These are phyloP conservation scores for Rubia yunnanensis DNA, from an alignment of 257 asterid genomes.

Conservation along the genomic window DNA sequence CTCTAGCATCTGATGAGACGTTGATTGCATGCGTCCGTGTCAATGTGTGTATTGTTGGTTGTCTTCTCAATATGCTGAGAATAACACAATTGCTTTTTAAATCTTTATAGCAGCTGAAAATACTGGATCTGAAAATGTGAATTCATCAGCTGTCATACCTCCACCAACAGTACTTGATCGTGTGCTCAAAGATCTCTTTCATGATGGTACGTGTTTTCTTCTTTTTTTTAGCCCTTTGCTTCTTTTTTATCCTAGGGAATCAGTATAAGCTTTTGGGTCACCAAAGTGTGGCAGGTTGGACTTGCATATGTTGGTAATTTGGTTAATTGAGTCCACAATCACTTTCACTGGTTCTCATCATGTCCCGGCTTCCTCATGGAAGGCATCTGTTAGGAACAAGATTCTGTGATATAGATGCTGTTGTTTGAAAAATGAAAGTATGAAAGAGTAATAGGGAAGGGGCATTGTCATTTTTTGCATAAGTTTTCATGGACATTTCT, in stretches of 20 bases:
- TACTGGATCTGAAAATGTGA: conserved; percentile 52
- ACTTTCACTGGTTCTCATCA: neutral
- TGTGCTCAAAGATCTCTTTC: conserved; percentile 82
- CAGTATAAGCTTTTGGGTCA: neutral
- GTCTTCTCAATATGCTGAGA: neutral
- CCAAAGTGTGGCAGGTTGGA: neutral
- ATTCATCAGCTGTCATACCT: conserved; percentile 73
- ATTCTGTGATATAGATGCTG: neutral
- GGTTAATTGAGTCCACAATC: neutral
- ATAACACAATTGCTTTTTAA: neutral
- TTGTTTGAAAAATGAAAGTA: neutral
- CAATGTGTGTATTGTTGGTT: neutral
- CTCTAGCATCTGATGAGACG: neutral
- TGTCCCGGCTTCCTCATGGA: neutral
- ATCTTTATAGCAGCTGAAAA: conserved; percentile 36
- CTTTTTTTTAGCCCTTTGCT: conserved; percentile 1
- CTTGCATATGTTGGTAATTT: neutral
- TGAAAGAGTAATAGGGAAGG: neutral
- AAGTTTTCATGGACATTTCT: neutral
- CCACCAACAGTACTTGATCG: conserved; percentile 96
- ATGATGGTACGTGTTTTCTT: conserved; percentile 38
- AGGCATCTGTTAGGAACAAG: neutral
- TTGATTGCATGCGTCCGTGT: neutral
- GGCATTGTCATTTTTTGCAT: neutral
- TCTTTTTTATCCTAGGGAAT: conserved; percentile 6